These are phyloP conservation scores for Coemansia sp. DNA, from an alignment of 192 early-diverging fungal species.

Conservation along the genomic window DNA sequence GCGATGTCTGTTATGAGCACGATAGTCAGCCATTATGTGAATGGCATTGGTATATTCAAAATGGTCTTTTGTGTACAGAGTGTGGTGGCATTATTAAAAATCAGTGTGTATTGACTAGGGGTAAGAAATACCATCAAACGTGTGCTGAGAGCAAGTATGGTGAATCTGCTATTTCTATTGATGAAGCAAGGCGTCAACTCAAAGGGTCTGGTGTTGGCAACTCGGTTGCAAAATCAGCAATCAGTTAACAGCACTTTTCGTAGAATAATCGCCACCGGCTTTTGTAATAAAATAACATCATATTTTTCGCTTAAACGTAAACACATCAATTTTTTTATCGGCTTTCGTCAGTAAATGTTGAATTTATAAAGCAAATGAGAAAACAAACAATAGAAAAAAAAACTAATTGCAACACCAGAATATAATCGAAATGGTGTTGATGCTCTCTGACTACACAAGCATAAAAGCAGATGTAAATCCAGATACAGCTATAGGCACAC, in stretches of 20 bases:
- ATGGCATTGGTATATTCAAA: conserved; percentile 54
- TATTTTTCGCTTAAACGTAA: no score
- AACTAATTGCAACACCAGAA: background rate
- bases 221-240: no score
- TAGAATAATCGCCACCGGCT: no score
- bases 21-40: conserved; percentile 51
- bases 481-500: no score
- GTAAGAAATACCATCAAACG: conserved; percentile 48
- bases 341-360: no score
- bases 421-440: no score
- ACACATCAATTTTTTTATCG: no score
- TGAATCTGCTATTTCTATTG: conserved; percentile 35
- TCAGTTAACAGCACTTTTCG: background rate
- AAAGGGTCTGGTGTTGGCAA: no score
- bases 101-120: conserved; percentile 49
- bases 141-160: conserved; percentile 52
- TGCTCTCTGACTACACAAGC: no score
- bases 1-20: conserved; percentile 52
- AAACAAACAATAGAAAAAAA: background rate
- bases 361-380: background rate
- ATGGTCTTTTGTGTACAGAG: conserved; percentile 47
- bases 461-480: no score
- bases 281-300: background rate
- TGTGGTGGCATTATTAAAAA: conserved; percentile 50
- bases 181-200: conserved; percentile 43